phyloP scores from a whole-genome alignment of 805 yeast species.

The Yarrowia osloensis region DNA sequence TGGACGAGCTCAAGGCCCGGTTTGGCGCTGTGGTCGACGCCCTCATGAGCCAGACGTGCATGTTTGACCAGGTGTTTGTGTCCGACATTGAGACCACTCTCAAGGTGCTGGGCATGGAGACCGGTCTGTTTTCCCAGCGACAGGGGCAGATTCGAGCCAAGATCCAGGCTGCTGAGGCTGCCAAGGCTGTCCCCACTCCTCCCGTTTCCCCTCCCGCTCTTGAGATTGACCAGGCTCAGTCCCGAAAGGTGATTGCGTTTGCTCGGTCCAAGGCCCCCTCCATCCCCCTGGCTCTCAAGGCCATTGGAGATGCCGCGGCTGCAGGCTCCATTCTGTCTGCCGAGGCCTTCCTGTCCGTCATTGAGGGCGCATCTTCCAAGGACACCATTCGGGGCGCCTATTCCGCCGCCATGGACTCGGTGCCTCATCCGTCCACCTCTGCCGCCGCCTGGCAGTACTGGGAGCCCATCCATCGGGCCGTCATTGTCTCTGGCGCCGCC shows the following conservation, averaged over 20 bases:
- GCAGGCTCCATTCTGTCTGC: background rate
- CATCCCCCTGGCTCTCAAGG: background rate
- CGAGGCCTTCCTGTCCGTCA: slow-evolving; percentile 12
- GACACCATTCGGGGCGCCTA: slow-evolving; percentile 8
- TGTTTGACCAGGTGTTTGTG: slow-evolving; percentile 6
- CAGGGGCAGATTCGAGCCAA: slow-evolving; percentile 15
- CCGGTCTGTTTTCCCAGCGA: background rate
- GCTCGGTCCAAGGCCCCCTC: slow-evolving; percentile 18
- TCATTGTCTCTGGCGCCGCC: slow-evolving; percentile 38
- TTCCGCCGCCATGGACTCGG: slow-evolving; percentile 20
- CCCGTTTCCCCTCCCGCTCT: background rate
- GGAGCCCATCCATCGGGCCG: slow-evolving; percentile 39
- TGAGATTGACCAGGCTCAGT: background rate
- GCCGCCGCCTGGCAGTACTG: slow-evolving; percentile 37
- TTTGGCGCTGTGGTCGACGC: slow-evolving; percentile 22
- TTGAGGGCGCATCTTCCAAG: slow-evolving; percentile 6
- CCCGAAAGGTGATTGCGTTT: slow-evolving; percentile 14
- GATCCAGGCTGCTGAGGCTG: background rate
- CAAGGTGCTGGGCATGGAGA: slow-evolving; percentile 18
- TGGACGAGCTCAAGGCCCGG: slow-evolving; percentile 24
- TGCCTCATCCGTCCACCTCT: slow-evolving; percentile 35
- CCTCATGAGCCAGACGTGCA: slow-evolving; percentile 18
- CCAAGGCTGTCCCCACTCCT: background rate
- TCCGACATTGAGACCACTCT: slow-evolving; percentile 18
- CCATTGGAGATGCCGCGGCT: background rate